Evolutionary conservation across 2,329 filamentous ascomycete genomes (phyloP).

Genomic region (Botryotinia calthae): DNA sequence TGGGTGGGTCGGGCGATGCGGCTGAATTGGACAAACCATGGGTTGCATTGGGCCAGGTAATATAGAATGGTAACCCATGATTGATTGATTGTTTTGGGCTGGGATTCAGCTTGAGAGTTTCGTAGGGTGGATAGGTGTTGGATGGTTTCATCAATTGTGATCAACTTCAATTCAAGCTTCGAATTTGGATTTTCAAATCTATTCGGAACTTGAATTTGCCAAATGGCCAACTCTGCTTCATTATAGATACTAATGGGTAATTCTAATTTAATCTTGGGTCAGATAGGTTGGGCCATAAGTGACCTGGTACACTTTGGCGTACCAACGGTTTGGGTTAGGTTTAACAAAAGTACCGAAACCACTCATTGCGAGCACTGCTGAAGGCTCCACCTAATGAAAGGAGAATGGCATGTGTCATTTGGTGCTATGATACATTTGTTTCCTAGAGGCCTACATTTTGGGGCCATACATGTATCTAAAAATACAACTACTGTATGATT

Average conservation of each 20-base stretch:
- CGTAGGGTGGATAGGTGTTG: too few species aligned
- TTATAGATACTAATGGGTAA: too few species aligned
- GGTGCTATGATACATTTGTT: background rate
- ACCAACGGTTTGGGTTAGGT: background rate
- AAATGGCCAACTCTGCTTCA: too few species aligned
- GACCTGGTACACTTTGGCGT: background rate
- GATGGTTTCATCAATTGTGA: too few species aligned
- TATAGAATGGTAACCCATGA: too few species aligned
- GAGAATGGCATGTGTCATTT: too few species aligned
- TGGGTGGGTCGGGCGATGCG: background rate
- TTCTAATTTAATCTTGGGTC: background rate
- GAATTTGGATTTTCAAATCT: too few species aligned
- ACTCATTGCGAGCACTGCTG: background rate
- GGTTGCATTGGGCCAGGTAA: too few species aligned
- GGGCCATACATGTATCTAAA: background rate
- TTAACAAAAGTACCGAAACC: background rate
- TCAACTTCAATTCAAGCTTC: too few species aligned
- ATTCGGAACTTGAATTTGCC: too few species aligned
- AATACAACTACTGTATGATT: background rate
- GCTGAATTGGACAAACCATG: background rate
- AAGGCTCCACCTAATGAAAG: background rate
- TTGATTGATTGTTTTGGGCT: too few species aligned
- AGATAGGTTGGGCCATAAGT: background rate
- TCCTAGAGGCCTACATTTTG: background rate
- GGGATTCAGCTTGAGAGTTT: too few species aligned